phyloP scores from a whole-genome alignment of 768 basidiomycete species.

The Imleria badia region DNA sequence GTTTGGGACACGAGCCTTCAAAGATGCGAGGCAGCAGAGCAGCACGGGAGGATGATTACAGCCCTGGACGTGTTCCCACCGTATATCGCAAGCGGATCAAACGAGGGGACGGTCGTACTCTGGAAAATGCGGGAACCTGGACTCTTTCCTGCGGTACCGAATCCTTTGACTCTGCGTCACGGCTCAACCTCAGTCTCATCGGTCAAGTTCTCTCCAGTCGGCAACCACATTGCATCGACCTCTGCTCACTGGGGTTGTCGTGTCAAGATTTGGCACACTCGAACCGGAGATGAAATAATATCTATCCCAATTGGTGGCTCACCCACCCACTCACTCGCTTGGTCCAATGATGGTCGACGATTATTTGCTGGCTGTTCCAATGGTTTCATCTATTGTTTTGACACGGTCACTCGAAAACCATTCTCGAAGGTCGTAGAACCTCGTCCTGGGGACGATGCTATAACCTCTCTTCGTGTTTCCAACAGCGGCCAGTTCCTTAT shows the following conservation, averaged over 20 bases:
- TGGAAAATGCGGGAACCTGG: not conserved
- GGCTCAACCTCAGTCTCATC: slow-evolving; percentile 1
- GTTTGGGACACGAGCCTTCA: not conserved
- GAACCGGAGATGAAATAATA: slow-evolving; percentile 4
- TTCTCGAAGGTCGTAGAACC: not conserved
- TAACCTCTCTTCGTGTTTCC: slow-evolving; percentile 6
- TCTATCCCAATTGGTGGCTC: not conserved
- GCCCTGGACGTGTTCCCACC: not conserved
- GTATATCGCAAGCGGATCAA: not conserved
- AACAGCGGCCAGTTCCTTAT: slow-evolving; percentile 5
- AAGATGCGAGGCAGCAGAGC: not conserved
- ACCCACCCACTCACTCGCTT: slow-evolving; percentile 9
- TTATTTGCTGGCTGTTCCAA: slow-evolving; percentile 11
- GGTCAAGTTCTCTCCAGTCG: slow-evolving; percentile 18
- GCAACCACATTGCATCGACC: slow-evolving; percentile 5
- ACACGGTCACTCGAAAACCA: not conserved
- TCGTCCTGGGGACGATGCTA: not conserved
- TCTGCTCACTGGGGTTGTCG: not conserved
- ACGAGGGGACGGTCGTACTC: not conserved
- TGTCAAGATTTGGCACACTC: slow-evolving; percentile 13
- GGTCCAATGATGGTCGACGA: slow-evolving; percentile 15
- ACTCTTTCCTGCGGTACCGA: not conserved
- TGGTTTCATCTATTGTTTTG: slow-evolving; percentile 13
- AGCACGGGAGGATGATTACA: not conserved
- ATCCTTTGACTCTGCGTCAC: not conserved